These are phyloP conservation scores for Corinectria fuckeliana DNA, from an alignment of 2,329 filamentous ascomycete species.

Conservation along the genomic window DNA sequence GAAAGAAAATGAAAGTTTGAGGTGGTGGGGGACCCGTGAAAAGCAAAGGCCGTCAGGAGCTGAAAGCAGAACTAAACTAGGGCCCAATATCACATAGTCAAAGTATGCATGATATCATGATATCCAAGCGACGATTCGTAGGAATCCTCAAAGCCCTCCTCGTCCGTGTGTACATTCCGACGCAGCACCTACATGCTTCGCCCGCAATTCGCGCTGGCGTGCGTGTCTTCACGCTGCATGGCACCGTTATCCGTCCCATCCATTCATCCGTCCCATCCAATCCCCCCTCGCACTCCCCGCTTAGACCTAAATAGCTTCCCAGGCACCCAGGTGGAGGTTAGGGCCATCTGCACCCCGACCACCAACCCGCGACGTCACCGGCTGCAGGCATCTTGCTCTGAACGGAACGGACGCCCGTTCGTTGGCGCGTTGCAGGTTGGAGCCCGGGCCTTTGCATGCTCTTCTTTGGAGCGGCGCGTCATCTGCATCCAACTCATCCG, in stretches of 20 bases:
- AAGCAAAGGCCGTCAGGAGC: conserved; percentile 20
- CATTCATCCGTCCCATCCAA: neutral
- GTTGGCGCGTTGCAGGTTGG: conserved; percentile 1
- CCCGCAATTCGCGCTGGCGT: neutral
- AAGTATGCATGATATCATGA: too few relatives aligned
- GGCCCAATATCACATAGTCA: too few relatives aligned
- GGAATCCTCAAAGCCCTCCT: too few relatives aligned
- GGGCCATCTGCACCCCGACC: neutral
- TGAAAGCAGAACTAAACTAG: too few relatives aligned
- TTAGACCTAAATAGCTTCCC: neutral
- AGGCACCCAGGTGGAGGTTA: neutral
- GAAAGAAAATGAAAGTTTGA: conserved; percentile 13
- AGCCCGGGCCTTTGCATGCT: conserved; percentile 2
- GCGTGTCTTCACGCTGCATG: conserved; percentile 1
- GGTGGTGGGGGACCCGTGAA: neutral
- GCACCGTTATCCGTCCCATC: too few relatives aligned
- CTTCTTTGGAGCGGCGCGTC: conserved; percentile 3
- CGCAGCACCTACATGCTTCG: neutral
- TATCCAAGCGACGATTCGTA: too few relatives aligned
- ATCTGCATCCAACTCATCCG: conserved; percentile 6
- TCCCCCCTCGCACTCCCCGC: neutral
- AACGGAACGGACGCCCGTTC: neutral
- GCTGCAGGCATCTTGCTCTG: conserved; percentile 5
- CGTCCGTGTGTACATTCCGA: neutral
- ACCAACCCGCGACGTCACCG: conserved; percentile 10